phyloP scores from a whole-genome alignment of 345 rosid species.

The Leavenworthia alabamica region DNA sequence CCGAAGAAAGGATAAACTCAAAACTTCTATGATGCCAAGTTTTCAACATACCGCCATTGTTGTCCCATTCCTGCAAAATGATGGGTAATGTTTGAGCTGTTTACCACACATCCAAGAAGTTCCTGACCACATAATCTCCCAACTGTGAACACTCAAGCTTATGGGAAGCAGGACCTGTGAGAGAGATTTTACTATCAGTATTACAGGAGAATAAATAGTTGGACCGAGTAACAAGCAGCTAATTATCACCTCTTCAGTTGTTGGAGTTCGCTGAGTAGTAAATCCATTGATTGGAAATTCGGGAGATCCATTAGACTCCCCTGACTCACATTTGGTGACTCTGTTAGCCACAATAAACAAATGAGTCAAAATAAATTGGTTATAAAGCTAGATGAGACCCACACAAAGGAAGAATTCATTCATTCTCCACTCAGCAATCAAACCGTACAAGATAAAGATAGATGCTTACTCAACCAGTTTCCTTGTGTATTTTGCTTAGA shows the following conservation, averaged over 20 bases:
- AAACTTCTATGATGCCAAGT: not conserved
- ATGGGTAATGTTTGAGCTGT: conserved; percentile 85
- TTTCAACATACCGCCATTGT: conserved; percentile 58
- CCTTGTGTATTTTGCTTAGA: conserved; percentile 69
- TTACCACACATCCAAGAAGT: conserved; percentile 80
- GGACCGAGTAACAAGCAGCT: not conserved
- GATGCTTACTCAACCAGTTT: conserved; percentile 43
- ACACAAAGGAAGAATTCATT: not conserved
- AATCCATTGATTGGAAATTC: conserved; percentile 40
- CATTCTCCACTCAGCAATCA: not conserved
- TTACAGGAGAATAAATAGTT: not conserved
- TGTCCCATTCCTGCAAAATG: conserved; percentile 82
- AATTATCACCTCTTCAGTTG: conserved; percentile 34
- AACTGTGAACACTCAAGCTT: conserved; percentile 46
- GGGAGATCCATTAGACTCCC: conserved; percentile 40
- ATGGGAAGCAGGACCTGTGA: conserved; percentile 50
- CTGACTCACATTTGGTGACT: conserved; percentile 43
- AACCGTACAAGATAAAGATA: conserved; percentile 10
- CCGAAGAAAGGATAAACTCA: not conserved
- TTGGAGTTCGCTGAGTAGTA: conserved; percentile 40
- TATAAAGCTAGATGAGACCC: not conserved
- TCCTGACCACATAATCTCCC: conserved; percentile 88
- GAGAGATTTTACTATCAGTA: conserved; percentile 8
- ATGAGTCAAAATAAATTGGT: not conserved
- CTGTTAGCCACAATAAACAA: conserved; percentile 36